A percentile compares a stretch with the other conserved stretches of the same genome.
Conservation (phyloP, 2,329 filamentous ascomycete species). For the Ascochyta koolunga region DNA sequence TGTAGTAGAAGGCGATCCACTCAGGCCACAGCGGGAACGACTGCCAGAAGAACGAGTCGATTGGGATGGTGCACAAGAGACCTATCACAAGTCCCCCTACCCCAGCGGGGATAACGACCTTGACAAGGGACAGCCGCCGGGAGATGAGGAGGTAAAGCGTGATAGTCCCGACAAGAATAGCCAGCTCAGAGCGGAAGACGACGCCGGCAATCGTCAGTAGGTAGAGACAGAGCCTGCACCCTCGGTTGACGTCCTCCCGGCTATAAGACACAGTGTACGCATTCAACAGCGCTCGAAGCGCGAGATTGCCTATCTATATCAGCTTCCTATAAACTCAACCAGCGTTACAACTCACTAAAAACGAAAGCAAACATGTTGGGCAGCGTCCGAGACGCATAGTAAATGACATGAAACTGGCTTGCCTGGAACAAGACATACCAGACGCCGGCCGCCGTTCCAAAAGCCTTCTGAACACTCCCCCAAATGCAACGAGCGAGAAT, state of each 20-base stretch:
- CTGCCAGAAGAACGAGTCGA: constrained; percentile 97
- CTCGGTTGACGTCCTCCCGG: constrained; percentile 47
- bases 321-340: neutral
- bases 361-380: constrained; percentile 97
- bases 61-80: constrained; percentile 70
- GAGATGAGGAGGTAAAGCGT: constrained; percentile 68
- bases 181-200: constrained; percentile 89
- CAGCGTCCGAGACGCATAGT: constrained; percentile 88
- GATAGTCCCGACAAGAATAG: constrained; percentile 75
- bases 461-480: constrained; percentile 67
- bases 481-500: constrained; percentile 69
- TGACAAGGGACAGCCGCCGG: constrained; percentile 59
- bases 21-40: constrained; percentile 81
- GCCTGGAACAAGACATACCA: constrained; percentile 83
- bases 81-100: constrained; percentile 68
- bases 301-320: constrained; percentile 65
- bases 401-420: constrained; percentile 90
- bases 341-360: constrained; percentile 68
- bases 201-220: constrained; percentile 80
- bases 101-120: constrained; percentile 70
- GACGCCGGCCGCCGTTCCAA: constrained; percentile 69
- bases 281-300: constrained; percentile 61
- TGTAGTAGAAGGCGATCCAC: constrained; percentile 86
- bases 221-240: constrained; percentile 70
- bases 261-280: constrained; percentile 49